phyloP scores from a whole-genome alignment of 1,284 basidiomycete species.

The Marasmius sp. region DNA sequence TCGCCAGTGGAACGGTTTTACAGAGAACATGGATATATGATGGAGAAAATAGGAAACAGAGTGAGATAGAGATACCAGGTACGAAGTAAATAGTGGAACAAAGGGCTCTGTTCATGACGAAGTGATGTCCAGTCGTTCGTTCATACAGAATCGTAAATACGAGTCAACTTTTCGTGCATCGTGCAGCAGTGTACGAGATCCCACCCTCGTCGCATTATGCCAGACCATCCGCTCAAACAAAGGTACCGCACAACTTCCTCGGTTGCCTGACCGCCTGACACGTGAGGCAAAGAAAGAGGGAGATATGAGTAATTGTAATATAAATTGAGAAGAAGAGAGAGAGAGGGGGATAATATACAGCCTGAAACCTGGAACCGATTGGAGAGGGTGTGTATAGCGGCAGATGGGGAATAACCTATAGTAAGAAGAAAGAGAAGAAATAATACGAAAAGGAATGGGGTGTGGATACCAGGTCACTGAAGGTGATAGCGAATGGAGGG shows the following conservation, averaged over 20 bases:
- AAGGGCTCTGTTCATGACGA: not conserved
- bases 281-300: not conserved
- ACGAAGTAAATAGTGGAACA: not conserved
- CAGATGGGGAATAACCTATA: conserved; percentile 19
- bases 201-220: no score
- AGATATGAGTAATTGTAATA: not conserved
- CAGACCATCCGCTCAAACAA: no score
- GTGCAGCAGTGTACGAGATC: no score
- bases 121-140: not conserved
- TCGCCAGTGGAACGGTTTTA: not conserved
- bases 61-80: not conserved
- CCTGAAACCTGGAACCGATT: conserved; percentile 9
- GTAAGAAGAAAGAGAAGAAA: conserved; percentile 27
- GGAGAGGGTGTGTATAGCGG: conserved; percentile 15
- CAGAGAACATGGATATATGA: not conserved
- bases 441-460: not conserved
- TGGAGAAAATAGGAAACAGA: not conserved
- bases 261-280: no score
- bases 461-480: not conserved
- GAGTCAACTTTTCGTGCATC: not conserved
- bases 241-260: no score
- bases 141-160: not conserved
- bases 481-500: not conserved
- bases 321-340: conserved; percentile 5
- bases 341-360: conserved; percentile 14